Conservation (phyloP, 2,329 filamentous ascomycete species). For the Aaosphaeria arxii region DNA sequence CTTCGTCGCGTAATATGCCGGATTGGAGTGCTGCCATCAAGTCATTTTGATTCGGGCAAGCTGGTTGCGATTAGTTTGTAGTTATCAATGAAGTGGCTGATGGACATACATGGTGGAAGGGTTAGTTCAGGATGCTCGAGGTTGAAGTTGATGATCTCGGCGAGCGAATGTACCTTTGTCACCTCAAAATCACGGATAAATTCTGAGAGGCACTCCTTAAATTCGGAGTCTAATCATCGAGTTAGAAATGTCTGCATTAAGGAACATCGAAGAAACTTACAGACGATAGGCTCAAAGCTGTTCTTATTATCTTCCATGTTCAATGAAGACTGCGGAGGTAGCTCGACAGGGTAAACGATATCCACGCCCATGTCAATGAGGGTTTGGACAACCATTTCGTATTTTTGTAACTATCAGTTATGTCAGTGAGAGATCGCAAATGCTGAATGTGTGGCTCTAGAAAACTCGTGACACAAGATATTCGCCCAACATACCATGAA, state of each 20-base stretch:
- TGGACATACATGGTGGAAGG: constrained; percentile 24
- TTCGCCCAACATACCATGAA: constrained; percentile 28
- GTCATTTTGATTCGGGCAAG: constrained; percentile 34
- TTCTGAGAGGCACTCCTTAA: constrained; percentile 30
- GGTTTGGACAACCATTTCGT: constrained; percentile 32
- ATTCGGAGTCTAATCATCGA: constrained; percentile 25
- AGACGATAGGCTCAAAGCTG: constrained; percentile 35
- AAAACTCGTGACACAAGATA: background rate
- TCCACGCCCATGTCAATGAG: constrained; percentile 36
- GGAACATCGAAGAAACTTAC: constrained; percentile 14
- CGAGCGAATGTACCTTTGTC: constrained; percentile 35
- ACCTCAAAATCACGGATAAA: constrained; percentile 33
- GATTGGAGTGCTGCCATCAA: constrained; percentile 31
- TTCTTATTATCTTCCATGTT: constrained; percentile 27
- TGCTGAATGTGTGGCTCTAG: constrained; percentile 1
- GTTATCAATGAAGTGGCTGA: background rate
- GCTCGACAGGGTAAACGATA: constrained; percentile 32
- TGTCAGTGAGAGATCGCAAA: constrained; percentile 1
- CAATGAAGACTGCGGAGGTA: constrained; percentile 25
- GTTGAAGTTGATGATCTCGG: constrained; percentile 39
- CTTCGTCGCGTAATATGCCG: constrained; percentile 18
- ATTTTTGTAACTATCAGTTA: constrained; percentile 27
- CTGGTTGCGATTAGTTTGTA: constrained; percentile 7
- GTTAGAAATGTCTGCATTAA: background rate
- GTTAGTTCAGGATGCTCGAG: constrained; percentile 33